These are phyloP conservation scores for Canna indica DNA, from an alignment of 176 grass and related monocot genomes.

Conservation along the genomic window DNA sequence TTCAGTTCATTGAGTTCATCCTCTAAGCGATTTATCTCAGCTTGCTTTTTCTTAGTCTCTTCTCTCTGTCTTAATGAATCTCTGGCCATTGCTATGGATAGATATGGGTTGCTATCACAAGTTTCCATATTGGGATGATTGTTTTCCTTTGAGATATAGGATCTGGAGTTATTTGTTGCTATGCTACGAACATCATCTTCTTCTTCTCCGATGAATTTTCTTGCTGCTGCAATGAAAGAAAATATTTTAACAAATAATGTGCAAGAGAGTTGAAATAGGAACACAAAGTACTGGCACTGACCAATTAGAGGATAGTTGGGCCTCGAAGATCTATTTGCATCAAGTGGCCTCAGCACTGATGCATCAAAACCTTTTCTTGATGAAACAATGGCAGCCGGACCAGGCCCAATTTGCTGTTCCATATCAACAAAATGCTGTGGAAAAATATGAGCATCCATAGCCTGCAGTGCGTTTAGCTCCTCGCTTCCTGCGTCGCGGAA, in stretches of 20 bases:
- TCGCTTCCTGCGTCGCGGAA: constrained; percentile 58
- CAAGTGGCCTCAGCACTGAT: constrained; percentile 59
- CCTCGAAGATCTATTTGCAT: constrained; percentile 50
- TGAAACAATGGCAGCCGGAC: constrained; percentile 71
- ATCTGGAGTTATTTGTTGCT: constrained; percentile 14
- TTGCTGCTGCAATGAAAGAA: constrained; percentile 34
- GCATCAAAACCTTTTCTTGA: constrained; percentile 27
- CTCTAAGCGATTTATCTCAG: constrained; percentile 58
- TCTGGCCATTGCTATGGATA: constrained; percentile 80
- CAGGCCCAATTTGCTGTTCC: constrained; percentile 63
- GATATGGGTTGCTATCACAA: constrained; percentile 53
- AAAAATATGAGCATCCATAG: constrained; percentile 62
- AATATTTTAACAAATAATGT: neutral
- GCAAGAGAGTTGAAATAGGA: neutral
- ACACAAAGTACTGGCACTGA: constrained; percentile 7
- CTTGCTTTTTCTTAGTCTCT: constrained; percentile 72
- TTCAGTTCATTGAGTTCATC: constrained; percentile 44
- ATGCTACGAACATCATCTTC: constrained; percentile 32
- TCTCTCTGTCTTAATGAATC: constrained; percentile 75
- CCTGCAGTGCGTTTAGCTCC: constrained; percentile 63
- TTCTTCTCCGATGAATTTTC: constrained; percentile 43
- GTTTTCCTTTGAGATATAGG: constrained; percentile 56
- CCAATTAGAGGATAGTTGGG: constrained; percentile 59
- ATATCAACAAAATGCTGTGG: constrained; percentile 66
- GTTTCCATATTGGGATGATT: constrained; percentile 38